Percentiles rank a stretch among this genome's conserved stretches.
phyloP scores from a whole-genome alignment of 148 eudicot species.

The Spergularia marina region DNA sequence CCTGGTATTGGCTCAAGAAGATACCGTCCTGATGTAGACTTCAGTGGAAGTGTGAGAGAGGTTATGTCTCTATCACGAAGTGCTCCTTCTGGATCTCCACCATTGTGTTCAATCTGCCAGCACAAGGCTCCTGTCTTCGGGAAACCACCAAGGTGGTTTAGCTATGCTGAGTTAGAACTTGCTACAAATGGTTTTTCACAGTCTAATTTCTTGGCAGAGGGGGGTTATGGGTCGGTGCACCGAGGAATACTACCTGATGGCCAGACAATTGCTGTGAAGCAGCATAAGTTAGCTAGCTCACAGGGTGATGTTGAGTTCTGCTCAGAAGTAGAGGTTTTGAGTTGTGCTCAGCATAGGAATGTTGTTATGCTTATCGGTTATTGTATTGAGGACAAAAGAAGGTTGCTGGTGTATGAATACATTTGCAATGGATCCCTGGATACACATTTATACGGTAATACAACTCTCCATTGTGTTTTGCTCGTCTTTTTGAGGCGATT shows the following conservation, averaged over 20 bases:
- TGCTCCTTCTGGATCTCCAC: slow-evolving; percentile 74
- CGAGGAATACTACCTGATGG: slow-evolving; percentile 60
- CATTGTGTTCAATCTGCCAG: slow-evolving; percentile 80
- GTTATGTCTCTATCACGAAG: slow-evolving; percentile 64
- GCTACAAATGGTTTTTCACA: slow-evolving; percentile 84
- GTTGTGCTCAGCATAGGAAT: slow-evolving; percentile 69
- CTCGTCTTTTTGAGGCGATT: background rate
- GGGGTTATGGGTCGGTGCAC: slow-evolving; percentile 67
- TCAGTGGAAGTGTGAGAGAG: slow-evolving; percentile 68
- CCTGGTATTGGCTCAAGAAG: slow-evolving; percentile 43
- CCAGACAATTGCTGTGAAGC: slow-evolving; percentile 61
- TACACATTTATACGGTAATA: slow-evolving; percentile 54
- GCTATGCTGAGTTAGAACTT: slow-evolving; percentile 80
- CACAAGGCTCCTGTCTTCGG: slow-evolving; percentile 85
- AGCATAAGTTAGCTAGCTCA: slow-evolving; percentile 57
- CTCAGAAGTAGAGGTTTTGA: slow-evolving; percentile 62
- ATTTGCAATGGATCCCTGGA: slow-evolving; percentile 62
- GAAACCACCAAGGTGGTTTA: slow-evolving; percentile 87
- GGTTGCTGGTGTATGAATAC: slow-evolving; percentile 59
- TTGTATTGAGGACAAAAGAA: slow-evolving; percentile 57
- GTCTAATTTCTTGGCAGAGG: slow-evolving; percentile 86
- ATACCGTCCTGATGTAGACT: slow-evolving; percentile 49
- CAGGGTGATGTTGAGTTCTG: slow-evolving; percentile 64
- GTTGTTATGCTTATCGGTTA: slow-evolving; percentile 63
- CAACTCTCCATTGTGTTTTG: background rate